A percentile compares a stretch with the other conserved stretches of the same genome.
Conservation (phyloP, 495 filamentous ascomycete species). For the Neurospora tetraspora region DNA sequence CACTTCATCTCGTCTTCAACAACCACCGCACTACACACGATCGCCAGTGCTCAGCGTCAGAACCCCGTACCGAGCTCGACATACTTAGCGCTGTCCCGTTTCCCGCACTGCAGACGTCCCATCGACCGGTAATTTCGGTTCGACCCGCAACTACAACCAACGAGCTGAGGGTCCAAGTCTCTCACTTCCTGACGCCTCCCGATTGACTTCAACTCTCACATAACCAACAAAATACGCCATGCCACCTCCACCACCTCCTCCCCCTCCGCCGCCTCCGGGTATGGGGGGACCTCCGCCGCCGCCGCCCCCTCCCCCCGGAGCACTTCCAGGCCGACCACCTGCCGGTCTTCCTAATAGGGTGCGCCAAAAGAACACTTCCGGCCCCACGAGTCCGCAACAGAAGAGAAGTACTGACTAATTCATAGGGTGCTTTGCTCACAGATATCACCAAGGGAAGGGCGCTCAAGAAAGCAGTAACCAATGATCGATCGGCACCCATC, state of each 20-base stretch:
- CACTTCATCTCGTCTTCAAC: conserved; percentile 18
- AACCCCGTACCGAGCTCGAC: neutral
- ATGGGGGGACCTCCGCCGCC: conserved; percentile 14
- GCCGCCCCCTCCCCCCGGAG: conserved; percentile 15
- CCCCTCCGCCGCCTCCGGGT: conserved; percentile 21
- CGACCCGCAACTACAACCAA: neutral
- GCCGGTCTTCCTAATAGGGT: conserved; percentile 3
- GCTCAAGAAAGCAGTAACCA: conserved; percentile 84
- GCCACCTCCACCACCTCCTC: conserved; percentile 23
- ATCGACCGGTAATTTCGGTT: neutral
- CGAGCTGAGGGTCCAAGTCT: neutral
- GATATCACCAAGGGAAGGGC: conserved; percentile 78
- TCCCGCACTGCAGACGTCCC: neutral
- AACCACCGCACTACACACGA: conserved; percentile 19
- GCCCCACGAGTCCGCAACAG: neutral
- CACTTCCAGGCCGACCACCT: conserved; percentile 11
- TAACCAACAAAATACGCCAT: neutral
- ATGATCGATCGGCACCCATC: conserved; percentile 83
- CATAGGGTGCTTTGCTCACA: conserved; percentile 73
- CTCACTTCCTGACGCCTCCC: neutral
- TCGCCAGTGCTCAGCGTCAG: conserved; percentile 15
- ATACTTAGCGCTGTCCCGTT: neutral
- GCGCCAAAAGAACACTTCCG: neutral
- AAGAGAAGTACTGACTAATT: conserved; percentile 22
- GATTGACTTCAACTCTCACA: neutral